A percentile compares a stretch with the other conserved stretches of the same genome.
phyloP scores from a whole-genome alignment of 179 eudicot genomes.

The Actinidia chinensis region DNA sequence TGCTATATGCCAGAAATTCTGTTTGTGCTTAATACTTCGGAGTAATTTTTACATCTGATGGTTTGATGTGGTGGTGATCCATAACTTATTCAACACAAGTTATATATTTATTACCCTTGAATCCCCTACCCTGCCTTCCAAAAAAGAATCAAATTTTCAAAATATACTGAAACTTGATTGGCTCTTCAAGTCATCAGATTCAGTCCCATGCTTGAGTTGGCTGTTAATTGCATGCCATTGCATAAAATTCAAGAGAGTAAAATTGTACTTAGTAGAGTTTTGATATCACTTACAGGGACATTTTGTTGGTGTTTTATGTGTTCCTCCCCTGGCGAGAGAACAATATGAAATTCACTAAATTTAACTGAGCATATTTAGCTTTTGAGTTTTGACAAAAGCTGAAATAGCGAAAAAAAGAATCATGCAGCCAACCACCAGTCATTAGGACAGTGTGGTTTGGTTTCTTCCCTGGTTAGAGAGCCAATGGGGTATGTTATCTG shows the following conservation, averaged over 20 bases:
- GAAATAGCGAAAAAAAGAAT: no score
- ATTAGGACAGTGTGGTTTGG: no score
- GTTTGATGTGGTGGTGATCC: not conserved
- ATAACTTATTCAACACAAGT: not conserved
- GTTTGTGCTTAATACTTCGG: constrained; percentile 4
- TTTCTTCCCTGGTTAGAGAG: no score
- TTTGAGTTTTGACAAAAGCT: no score
- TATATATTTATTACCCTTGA: not conserved
- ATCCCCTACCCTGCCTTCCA: not conserved
- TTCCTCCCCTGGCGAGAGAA: no score
- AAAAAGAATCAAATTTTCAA: not conserved
- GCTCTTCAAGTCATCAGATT: constrained; percentile 9
- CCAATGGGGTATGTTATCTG: no score
- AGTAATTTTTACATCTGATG: not conserved
- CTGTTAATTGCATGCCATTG: constrained; percentile 2
- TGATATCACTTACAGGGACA: not conserved
- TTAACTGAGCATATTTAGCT: no score
- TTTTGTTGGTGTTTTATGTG: not conserved
- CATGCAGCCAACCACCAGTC: no score
- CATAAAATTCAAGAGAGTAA: not conserved
- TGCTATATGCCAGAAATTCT: constrained; percentile 9
- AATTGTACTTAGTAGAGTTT: not conserved
- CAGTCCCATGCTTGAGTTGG: not conserved
- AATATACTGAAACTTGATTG: not conserved
- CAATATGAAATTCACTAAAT: no score